These are phyloP conservation scores for Fusarium kyushuense DNA, from an alignment of 2,329 filamentous ascomycete species.

Conservation along the genomic window DNA sequence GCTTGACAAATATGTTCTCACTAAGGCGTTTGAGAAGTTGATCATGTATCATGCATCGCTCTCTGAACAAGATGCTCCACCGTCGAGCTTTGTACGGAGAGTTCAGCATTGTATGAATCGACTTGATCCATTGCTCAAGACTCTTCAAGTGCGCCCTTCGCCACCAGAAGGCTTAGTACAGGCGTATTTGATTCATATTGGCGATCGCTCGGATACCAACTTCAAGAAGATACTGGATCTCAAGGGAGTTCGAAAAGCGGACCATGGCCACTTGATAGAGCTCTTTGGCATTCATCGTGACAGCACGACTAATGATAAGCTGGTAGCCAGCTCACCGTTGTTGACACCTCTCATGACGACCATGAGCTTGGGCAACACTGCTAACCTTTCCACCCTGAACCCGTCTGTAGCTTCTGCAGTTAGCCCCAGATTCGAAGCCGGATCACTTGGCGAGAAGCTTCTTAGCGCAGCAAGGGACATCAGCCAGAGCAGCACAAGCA, in stretches of 20 bases:
- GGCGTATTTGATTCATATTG: constrained; percentile 97
- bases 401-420: constrained; percentile 57
- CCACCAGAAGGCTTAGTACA: constrained; percentile 95
- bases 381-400: constrained; percentile 56
- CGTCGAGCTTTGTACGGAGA: constrained; percentile 81
- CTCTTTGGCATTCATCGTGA: constrained; percentile 86
- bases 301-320: constrained; percentile 75
- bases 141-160: constrained; percentile 90
- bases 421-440: constrained; percentile 78
- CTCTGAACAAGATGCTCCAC: constrained; percentile 55
- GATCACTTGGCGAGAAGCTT: constrained; percentile 85
- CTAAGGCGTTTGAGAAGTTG: constrained; percentile 80
- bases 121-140: constrained; percentile 94
- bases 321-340: constrained; percentile 77
- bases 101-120: constrained; percentile 86
- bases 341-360: constrained; percentile 73
- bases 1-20: constrained; percentile 91
- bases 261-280: constrained; percentile 86
- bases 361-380: constrained; percentile 54
- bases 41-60: constrained; percentile 71
- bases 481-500: constrained; percentile 63
- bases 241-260: constrained; percentile 88
- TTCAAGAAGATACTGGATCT: constrained; percentile 97
- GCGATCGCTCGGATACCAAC: constrained; percentile 91
- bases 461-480: constrained; percentile 91